phyloP scores from a whole-genome alignment of 139 green algal genomes.

The Micractinium sp. region DNA sequence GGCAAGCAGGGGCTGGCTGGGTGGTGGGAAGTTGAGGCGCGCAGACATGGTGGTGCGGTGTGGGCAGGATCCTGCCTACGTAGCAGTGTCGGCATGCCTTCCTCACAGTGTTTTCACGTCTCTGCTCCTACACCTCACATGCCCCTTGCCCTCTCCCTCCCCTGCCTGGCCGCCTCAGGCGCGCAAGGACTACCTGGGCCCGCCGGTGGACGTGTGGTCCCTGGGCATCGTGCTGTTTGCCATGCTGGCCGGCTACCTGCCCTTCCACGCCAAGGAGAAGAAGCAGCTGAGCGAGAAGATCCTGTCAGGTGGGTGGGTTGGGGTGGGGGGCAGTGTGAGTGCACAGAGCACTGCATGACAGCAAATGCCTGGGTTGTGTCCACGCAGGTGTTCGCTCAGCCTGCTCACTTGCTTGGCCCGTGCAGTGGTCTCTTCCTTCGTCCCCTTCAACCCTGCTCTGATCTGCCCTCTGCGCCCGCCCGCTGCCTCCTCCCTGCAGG shows the following conservation, averaged over 20 bases:
- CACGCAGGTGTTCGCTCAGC: too few relatives aligned
- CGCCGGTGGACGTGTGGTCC: conserved; percentile 82
- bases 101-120: neutral
- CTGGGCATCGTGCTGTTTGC: conserved; percentile 90
- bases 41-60: neutral
- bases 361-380: too few relatives aligned
- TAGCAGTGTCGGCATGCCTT: too few relatives aligned
- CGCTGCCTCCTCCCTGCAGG: conserved; percentile 14
- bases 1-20: neutral
- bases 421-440: neutral
- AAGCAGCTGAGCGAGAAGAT: conserved; percentile 74
- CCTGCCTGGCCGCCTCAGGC: neutral
- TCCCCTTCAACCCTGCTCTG: neutral
- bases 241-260: conserved; percentile 83
- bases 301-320: conserved; percentile 43
- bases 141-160: neutral
- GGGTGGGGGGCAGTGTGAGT: neutral
- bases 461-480: neutral
- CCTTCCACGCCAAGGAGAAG: conserved; percentile 79
- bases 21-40: neutral
- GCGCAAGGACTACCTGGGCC: conserved; percentile 57
- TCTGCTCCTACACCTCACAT: too few relatives aligned
- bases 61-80: neutral
- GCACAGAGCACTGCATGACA: neutral
- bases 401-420: neutral